phyloP scores from a whole-genome alignment of 768 basidiomycete species.

The Tephrocybe sp. region DNA sequence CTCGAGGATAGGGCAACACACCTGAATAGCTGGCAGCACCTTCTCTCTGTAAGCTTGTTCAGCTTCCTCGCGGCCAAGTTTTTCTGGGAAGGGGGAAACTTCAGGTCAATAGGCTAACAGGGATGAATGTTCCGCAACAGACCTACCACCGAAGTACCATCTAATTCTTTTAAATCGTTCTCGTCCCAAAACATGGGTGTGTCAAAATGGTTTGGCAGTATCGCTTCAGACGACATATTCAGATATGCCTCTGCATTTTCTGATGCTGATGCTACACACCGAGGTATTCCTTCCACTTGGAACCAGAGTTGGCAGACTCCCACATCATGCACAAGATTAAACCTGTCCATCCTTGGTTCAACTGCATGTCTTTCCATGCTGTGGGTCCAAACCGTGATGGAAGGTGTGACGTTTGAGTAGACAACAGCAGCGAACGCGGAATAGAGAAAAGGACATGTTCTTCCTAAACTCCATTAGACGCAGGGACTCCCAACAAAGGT shows the following conservation, averaged over 20 bases:
- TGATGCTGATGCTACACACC: conserved; percentile 36
- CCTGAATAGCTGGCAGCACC: conserved; percentile 71
- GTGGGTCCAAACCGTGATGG: conserved; percentile 55
- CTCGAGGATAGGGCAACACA: conserved; percentile 28
- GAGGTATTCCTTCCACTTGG: conserved; percentile 75
- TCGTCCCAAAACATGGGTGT: conserved; percentile 95
- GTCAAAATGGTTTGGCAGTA: conserved; percentile 71
- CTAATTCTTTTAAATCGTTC: conserved; percentile 69
- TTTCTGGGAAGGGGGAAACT: conserved; percentile 47
- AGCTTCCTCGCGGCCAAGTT: conserved; percentile 83
- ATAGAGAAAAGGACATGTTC: conserved; percentile 79
- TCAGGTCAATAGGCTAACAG: conserved; percentile 3
- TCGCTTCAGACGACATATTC: conserved; percentile 36
- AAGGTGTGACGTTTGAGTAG: conserved; percentile 73
- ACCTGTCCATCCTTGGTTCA: conserved; percentile 81
- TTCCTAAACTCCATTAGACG: conserved; percentile 45
- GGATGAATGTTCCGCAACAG: conserved; percentile 29
- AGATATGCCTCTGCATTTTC: not conserved
- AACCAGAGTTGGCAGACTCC: conserved; percentile 67
- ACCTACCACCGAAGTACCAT: conserved; percentile 89
- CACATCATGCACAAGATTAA: conserved; percentile 96
- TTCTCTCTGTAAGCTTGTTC: conserved; percentile 69
- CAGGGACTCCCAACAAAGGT: not conserved
- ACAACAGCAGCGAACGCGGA: conserved; percentile 75
- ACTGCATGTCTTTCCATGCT: conserved; percentile 59